Evolutionary conservation across 331 rosid genomes (phyloP).

Genomic region (Rosa hybrid): DNA sequence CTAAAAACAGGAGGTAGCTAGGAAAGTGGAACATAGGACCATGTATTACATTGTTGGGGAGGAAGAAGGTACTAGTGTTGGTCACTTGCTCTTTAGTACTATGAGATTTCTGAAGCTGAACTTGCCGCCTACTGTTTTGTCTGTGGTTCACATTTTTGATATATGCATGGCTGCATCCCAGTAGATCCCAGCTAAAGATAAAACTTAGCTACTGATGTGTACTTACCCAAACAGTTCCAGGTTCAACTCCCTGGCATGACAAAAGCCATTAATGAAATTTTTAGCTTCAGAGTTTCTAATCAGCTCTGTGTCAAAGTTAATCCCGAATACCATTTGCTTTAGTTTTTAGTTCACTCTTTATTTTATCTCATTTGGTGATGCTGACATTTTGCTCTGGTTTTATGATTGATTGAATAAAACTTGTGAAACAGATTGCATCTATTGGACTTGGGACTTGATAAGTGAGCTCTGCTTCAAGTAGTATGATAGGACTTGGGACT

Average conservation of each 20-base stretch:
- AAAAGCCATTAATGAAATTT: not conserved
- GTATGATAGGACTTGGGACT: too few relatives aligned
- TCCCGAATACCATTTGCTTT: too few relatives aligned
- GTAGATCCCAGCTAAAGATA: not conserved
- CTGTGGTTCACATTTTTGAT: not conserved
- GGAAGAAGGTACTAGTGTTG: not conserved
- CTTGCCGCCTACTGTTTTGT: not conserved
- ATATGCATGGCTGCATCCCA: not conserved
- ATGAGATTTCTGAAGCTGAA: not conserved
- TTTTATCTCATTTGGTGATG: too few relatives aligned
- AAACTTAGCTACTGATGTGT: not conserved
- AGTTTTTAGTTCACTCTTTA: too few relatives aligned
- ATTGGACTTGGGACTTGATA: too few relatives aligned
- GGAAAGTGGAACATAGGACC: constrained; percentile 7
- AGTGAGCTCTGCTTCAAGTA: too few relatives aligned
- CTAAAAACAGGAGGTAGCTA: not conserved
- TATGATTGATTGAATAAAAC: too few relatives aligned
- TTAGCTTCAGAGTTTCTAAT: not conserved
- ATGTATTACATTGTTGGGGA: not conserved
- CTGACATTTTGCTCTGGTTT: too few relatives aligned
- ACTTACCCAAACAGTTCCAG: not conserved
- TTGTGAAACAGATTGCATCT: too few relatives aligned
- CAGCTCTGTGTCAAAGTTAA: too few relatives aligned
- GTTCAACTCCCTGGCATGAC: not conserved
- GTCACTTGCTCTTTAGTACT: not conserved